phyloP scores from a whole-genome alignment of 2,329 filamentous ascomycete genomes.

The Fusarium verticillioides region DNA sequence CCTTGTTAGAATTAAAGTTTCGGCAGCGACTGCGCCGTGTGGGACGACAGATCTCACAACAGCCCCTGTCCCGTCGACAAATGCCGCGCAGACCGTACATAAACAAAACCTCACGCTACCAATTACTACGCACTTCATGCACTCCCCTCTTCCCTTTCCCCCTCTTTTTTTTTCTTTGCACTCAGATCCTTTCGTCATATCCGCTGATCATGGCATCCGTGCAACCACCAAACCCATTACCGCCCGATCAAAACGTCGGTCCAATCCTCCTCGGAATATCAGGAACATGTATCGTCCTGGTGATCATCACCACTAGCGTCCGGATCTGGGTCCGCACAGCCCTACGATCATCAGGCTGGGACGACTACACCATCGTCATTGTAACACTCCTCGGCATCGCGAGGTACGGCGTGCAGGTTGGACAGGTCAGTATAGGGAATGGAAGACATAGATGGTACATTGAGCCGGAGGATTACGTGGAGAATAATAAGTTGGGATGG shows the following conservation, averaged over 20 bases:
- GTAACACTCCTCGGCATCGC: conserved; percentile 46
- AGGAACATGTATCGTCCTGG: conserved; percentile 47
- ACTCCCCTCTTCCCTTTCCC: not conserved
- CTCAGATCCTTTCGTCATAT: not conserved
- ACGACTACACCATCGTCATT: conserved; percentile 52
- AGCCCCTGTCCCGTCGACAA: not conserved
- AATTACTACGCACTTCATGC: not conserved
- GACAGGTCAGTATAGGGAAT: conserved; percentile 50
- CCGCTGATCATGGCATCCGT: conserved; percentile 21
- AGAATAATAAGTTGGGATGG: conserved; percentile 54
- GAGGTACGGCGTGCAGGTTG: conserved; percentile 49
- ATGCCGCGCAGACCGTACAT: not conserved
- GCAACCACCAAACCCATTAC: conserved; percentile 45
- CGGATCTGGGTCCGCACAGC: conserved; percentile 47
- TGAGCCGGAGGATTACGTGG: conserved; percentile 45
- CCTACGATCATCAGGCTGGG: conserved; percentile 49
- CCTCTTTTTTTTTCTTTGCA: not conserved
- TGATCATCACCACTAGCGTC: conserved; percentile 47
- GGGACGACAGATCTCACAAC: not conserved
- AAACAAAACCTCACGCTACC: not conserved
- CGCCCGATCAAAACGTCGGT: conserved; percentile 51
- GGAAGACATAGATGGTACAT: conserved; percentile 53
- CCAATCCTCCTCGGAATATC: conserved; percentile 48
- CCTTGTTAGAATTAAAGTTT: not conserved
- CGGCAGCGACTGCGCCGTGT: not conserved